phyloP scores from a whole-genome alignment of 83 land plant species.

The Diphasiastrum complanatum region DNA sequence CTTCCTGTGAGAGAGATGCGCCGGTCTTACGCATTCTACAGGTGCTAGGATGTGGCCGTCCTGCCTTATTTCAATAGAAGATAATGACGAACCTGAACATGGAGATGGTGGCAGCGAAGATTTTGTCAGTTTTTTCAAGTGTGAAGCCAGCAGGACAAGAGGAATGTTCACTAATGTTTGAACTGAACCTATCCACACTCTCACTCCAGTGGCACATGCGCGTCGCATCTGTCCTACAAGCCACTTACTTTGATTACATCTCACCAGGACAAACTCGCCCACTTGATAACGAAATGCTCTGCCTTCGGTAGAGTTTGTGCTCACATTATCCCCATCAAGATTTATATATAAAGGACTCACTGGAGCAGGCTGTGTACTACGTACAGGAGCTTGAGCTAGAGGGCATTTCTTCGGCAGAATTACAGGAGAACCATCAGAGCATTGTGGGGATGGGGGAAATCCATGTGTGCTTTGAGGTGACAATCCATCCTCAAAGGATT shows the following conservation, averaged over 20 bases:
- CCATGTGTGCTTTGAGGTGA: conserved; percentile 24
- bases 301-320: not conserved
- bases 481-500: conserved; percentile 10
- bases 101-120: conserved; percentile 18
- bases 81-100: not conserved
- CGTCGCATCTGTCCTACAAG: conserved; percentile 23
- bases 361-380: conserved; percentile 6
- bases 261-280: conserved; percentile 22
- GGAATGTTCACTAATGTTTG: conserved; percentile 21
- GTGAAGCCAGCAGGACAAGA: conserved; percentile 9
- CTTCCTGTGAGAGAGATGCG: conserved; percentile 23
- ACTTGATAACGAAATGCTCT: not conserved
- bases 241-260: conserved; percentile 31
- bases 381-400: not conserved
- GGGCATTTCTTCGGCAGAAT: not conserved
- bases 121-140: conserved; percentile 14
- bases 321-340: not conserved
- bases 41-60: conserved; percentile 5
- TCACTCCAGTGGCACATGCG: conserved; percentile 13
- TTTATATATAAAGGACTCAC: not conserved
- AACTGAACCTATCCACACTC: conserved; percentile 23
- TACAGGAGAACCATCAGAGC: conserved; percentile 13
- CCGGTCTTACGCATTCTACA: conserved; percentile 18
- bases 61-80: not conserved
- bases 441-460: conserved; percentile 20